Percentiles rank a stretch among this genome's conserved stretches.
These are phyloP conservation scores for Candida schatavii DNA, from an alignment of 805 yeast species.

Conservation along the genomic window DNA sequence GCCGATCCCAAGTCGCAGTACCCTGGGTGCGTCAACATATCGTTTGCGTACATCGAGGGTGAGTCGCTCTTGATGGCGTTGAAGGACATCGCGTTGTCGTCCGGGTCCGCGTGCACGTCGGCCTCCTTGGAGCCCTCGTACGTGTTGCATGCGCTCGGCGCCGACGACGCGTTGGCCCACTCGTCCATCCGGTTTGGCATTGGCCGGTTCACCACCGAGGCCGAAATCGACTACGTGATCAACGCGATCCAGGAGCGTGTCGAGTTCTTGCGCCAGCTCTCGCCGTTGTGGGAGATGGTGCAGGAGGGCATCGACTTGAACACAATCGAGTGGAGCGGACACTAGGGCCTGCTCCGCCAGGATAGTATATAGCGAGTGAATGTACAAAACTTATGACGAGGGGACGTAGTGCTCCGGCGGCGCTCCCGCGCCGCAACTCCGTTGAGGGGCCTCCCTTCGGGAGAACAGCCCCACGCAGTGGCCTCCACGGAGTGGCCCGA, in stretches of 20 bases:
- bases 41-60: constrained; percentile 97
- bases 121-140: constrained; percentile 98
- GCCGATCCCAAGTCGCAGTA: constrained; percentile 49
- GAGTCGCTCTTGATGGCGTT: constrained; percentile 96
- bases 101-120: constrained; percentile 98
- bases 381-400: background rate
- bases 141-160: constrained; percentile 94
- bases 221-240: constrained; percentile 90
- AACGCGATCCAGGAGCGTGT: constrained; percentile 88
- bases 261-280: constrained; percentile 82
- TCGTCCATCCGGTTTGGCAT: constrained; percentile 97
- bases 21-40: constrained; percentile 93
- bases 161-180: constrained; percentile 97
- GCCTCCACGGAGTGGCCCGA: too few species aligned
- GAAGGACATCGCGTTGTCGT: constrained; percentile 91
- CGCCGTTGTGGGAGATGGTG: constrained; percentile 99
- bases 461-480: too few species aligned
- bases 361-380: background rate
- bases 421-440: too few species aligned
- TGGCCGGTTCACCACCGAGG: constrained; percentile 96
- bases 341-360: too few species aligned
- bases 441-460: too few species aligned
- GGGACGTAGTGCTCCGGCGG: background rate
- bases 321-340: constrained; percentile 97
- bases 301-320: constrained; percentile 96